A percentile compares a stretch with the other conserved stretches of the same genome.
Evolutionary conservation across 2,329 filamentous ascomycete genomes (phyloP).

Genomic region (Botrytis fabae): DNA sequence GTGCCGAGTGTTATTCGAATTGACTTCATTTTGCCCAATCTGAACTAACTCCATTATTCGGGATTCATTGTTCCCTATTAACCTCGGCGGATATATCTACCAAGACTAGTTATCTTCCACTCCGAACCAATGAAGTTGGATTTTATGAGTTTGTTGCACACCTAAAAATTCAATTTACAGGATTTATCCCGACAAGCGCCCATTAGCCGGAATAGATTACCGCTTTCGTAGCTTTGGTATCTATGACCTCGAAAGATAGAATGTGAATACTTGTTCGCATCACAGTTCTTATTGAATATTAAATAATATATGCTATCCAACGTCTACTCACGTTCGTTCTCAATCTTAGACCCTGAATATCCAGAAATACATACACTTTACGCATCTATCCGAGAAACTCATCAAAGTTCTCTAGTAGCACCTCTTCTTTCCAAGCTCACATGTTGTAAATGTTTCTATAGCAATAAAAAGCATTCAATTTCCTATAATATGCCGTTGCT

Average conservation of each 20-base stretch:
- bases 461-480: not conserved
- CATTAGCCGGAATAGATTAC: too few relatives aligned
- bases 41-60: not conserved
- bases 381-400: not conserved
- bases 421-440: rapidly evolving
- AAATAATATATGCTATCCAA: too few relatives aligned
- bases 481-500: not conserved
- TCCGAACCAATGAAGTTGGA: too few relatives aligned
- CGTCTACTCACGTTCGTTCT: not conserved
- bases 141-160: not conserved
- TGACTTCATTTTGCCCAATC: not conserved
- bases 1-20: not conserved
- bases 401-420: not conserved
- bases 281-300: not conserved
- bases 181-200: not conserved
- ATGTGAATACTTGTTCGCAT: not conserved
- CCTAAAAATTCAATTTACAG: not conserved
- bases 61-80: not conserved
- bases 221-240: not conserved
- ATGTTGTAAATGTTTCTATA: not conserved
- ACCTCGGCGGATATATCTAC: not conserved
- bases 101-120: too few relatives aligned
- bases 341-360: not conserved
- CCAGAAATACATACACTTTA: not conserved
- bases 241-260: rapidly evolving